Evolutionary conservation across 2,329 filamentous ascomycete genomes (phyloP).

Genomic region (Apiospora pterosperma): DNA sequence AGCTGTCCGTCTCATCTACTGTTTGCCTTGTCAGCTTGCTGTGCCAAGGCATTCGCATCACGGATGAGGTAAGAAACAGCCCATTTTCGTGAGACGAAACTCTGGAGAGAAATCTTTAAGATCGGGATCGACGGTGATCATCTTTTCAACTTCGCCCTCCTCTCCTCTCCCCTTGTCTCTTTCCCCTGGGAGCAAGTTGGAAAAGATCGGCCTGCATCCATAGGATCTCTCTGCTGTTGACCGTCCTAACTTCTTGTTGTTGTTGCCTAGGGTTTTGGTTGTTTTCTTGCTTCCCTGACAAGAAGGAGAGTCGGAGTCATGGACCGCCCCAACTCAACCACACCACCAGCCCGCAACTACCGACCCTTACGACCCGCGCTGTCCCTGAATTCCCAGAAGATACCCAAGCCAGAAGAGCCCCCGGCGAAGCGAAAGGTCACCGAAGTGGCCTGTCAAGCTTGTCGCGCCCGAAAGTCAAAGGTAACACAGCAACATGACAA

Average conservation of each 20-base stretch:
- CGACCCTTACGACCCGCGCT: neutral
- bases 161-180: too few relatives aligned
- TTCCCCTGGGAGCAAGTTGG: too few relatives aligned
- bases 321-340: neutral
- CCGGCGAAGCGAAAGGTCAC: neutral
- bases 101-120: too few relatives aligned
- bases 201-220: too few relatives aligned
- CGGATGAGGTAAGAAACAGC: neutral
- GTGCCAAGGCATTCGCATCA: neutral
- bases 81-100: too few relatives aligned
- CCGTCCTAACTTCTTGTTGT: too few relatives aligned
- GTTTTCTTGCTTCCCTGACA: neutral
- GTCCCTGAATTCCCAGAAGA: neutral
- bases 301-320: neutral
- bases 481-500: neutral
- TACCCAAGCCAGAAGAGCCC: neutral
- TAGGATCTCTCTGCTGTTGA: too few relatives aligned
- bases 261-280: too few relatives aligned
- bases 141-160: too few relatives aligned
- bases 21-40: too few relatives aligned
- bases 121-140: too few relatives aligned
- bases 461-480: neutral
- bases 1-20: neutral
- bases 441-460: neutral
- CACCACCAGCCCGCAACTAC: neutral